phyloP scores from a whole-genome alignment of 2,329 filamentous ascomycete genomes.

The Lachnellula occidentalis region DNA sequence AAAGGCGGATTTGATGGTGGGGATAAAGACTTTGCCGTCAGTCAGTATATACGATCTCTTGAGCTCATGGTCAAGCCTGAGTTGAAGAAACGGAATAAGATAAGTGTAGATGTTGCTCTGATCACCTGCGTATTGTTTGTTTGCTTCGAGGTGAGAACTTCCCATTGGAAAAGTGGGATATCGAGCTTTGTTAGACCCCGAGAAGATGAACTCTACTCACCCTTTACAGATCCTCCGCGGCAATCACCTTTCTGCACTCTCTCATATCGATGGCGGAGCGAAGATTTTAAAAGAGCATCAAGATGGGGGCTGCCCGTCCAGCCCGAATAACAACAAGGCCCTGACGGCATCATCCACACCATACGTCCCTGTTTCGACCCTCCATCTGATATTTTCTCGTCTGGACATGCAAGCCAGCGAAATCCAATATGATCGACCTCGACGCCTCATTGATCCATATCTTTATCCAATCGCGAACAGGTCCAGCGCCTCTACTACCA shows the following conservation, averaged over 20 bases:
- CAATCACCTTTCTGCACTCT: conserved; percentile 11
- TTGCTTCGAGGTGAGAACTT: conserved; percentile 19
- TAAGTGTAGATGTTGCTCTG: conserved; percentile 11
- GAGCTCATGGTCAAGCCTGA: conserved; percentile 16
- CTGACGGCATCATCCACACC: not conserved
- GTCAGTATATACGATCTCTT: conserved; percentile 16
- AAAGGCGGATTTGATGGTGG: not conserved
- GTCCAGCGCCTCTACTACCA: not conserved
- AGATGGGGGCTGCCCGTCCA: not conserved
- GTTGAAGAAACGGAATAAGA: conserved; percentile 2
- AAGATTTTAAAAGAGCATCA: conserved; percentile 15
- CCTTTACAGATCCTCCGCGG: conserved; percentile 11
- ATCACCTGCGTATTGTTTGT: conserved; percentile 19
- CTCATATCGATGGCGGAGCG: conserved; percentile 15
- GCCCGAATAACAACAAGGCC: not conserved
- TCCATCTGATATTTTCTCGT: conserved; percentile 13
- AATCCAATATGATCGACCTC: not conserved
- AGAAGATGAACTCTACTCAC: not conserved
- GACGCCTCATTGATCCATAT: not conserved
- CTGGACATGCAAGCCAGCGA: conserved; percentile 11
- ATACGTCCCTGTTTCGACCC: conserved; percentile 9
- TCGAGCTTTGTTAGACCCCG: not conserved
- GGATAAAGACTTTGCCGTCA: conserved; percentile 11
- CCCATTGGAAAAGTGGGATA: not conserved
- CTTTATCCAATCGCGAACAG: not conserved